Base-by-base conservation (phyloP, 176 grass and related monocot genomes). In the Oryza punctata region DNA sequence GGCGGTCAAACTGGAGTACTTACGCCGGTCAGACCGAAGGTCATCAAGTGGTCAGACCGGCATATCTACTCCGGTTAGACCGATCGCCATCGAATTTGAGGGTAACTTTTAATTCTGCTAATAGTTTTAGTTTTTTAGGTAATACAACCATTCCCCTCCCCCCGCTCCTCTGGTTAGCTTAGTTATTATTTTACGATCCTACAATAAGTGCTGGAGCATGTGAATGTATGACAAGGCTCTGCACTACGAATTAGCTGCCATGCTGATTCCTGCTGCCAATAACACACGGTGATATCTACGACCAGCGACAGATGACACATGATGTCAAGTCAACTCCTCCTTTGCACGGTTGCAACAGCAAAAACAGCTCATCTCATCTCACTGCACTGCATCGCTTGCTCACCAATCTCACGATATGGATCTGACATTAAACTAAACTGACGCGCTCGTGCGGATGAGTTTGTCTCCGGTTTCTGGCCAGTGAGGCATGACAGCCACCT, bases 401-500 rank as follows among this genome's bases (percentile, higher is more conserved):
- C 25, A 18, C 26, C 30, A 4, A 60, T 30, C 23, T 32, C 44
- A 33, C 41, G 23, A 30, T 63, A 41, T 72, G 33, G 49, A 52
- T 72, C 37, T 63, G 50, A 18, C 35, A 44, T 63, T 30, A 57
- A 82, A 52, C 13, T 32, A 54, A 80, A 67, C 18, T 69, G 0
- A 28, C 7, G 19, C 16, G 25, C 81, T 43, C 63, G 71, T 77
- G 82, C 64, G 40, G 30, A 66, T 32, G 44, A 69, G 65, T 66
- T 84, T 77, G 82, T 46, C 52, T 10, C 46, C 13, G 28, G 59
- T 61, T 43, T 69, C 59, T 40, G 65, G 40, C 7, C 40, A 41
- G 52, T 43, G 75, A 78, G 9, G 50, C 73, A 85, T 69, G 14
- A 78, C 10, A 85, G 65, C 63, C 33, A 50, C 23, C 41, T 78